Percentiles rank a stretch among this genome's conserved stretches.
These are phyloP conservation scores for Penicillium arizonense DNA, from an alignment of 495 filamentous ascomycete species.

Conservation along the genomic window DNA sequence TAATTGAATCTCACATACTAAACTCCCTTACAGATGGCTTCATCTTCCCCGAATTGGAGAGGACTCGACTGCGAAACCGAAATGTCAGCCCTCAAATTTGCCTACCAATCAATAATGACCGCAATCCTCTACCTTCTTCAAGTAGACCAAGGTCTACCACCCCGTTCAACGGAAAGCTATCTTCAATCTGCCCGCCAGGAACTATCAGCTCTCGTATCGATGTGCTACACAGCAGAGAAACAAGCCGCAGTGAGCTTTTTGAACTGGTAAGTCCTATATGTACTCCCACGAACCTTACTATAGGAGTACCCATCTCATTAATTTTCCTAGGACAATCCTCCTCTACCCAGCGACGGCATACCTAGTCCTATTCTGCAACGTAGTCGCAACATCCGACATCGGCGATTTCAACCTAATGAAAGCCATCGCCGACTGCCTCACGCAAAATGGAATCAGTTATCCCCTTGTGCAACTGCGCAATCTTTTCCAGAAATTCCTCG, in stretches of 20 bases:
- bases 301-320: not conserved
- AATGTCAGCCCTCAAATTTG: slow-evolving; percentile 20
- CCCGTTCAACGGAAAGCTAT: slow-evolving; percentile 4
- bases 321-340: slow-evolving; percentile 13
- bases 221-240: slow-evolving; percentile 17
- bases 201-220: slow-evolving; percentile 15
- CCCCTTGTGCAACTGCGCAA: slow-evolving; percentile 12
- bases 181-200: slow-evolving; percentile 21
- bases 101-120: slow-evolving; percentile 22
- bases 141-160: not conserved
- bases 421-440: slow-evolving; percentile 12
- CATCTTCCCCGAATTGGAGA: slow-evolving; percentile 15
- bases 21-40: slow-evolving; percentile 5
- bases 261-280: slow-evolving; percentile 15
- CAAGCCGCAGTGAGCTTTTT: slow-evolving; percentile 16
- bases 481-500: slow-evolving; percentile 14
- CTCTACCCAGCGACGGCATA: slow-evolving; percentile 20
- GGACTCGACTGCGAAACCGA: slow-evolving; percentile 17
- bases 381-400: slow-evolving; percentile 12
- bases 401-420: slow-evolving; percentile 20
- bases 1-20: not conserved
- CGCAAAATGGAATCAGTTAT: slow-evolving; percentile 11
- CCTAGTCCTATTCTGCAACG: slow-evolving; percentile 21
- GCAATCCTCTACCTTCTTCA: slow-evolving; percentile 16
- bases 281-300: too few relatives aligned